Percentiles rank a stretch among this genome's conserved stretches.
Evolutionary conservation across 1,139 yeast genomes (phyloP).

Genomic region (Saccharomyces hybrid): DNA sequence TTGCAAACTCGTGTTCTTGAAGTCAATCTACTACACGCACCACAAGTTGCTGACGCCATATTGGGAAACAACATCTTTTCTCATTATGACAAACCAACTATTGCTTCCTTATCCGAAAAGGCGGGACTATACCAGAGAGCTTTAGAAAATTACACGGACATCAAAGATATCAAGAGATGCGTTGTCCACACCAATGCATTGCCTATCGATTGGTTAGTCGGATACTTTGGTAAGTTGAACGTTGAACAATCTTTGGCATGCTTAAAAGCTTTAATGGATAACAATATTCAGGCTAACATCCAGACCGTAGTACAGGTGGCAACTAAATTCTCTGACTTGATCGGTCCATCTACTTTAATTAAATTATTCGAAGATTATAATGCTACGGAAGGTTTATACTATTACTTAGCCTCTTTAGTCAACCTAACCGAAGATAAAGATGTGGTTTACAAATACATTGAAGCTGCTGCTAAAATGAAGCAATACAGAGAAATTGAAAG

Average conservation of each 20-base stretch:
- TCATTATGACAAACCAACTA: conserved; percentile 88
- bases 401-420: conserved; percentile 87
- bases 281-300: conserved; percentile 77
- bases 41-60: conserved; percentile 98
- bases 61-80: conserved; percentile 93
- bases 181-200: conserved; percentile 79
- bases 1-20: conserved; percentile 92
- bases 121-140: conserved; percentile 94
- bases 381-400: conserved; percentile 87
- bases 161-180: conserved; percentile 91
- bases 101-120: conserved; percentile 88
- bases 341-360: conserved; percentile 79
- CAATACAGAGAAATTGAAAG: conserved; percentile 94
- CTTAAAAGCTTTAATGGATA: conserved; percentile 74
- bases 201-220: conserved; percentile 90
- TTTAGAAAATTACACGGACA: conserved; percentile 87
- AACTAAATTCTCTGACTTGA: conserved; percentile 87
- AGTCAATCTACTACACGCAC: conserved; percentile 89
- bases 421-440: conserved; percentile 91
- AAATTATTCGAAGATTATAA: conserved; percentile 89
- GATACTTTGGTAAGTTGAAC: conserved; percentile 86
- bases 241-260: conserved; percentile 90
- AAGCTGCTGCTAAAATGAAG: conserved; percentile 84
- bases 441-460: conserved; percentile 91
- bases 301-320: conserved; percentile 96